Evolutionary conservation across 2,329 filamentous ascomycete genomes (phyloP), one percentile per base, ranked within the genome.

Genomic region (Pseudocercospora pini-densiflorae): DNA sequence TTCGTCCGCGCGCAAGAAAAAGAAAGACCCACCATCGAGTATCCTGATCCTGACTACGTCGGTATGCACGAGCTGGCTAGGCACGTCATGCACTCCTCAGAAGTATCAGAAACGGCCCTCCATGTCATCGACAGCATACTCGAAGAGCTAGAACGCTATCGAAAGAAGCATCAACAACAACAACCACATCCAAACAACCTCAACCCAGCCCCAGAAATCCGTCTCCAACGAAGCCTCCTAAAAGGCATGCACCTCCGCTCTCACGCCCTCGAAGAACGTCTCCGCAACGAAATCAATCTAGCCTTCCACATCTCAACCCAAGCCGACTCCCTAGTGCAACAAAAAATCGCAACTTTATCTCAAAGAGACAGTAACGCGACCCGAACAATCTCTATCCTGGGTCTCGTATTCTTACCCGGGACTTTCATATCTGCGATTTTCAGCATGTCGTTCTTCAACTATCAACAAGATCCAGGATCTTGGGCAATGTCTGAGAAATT

Each of bases 201-300:
- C 33, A 36, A 62, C 16, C 60, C 63, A 9, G 64, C 36, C 8
- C 45, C 62, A 3, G 57, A 47, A 1, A 66, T 72, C 12, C 55
- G 66, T 16, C 58, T 33, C 16, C 68, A 67, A 10, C 67, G 54
- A 19, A 64, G 68, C 3, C 55, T 74, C 24, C 64, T 74, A 1
- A 40, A 70, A 59, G 63, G 64, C 45, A 64, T 74, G 27, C 63
- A 69, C 12, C 59, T 63, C 19, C 71, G 71, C 29, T 69, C 69
- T 5, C 57, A 66, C 36, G 67, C 71, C 1, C 61, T 74, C 12
- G 70, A 72, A 53, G 61, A 61, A n/a, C 67, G 73, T 12, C 51
- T 75, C 4, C 43, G 65, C 14, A 74, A 75, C 51, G 73, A 75
- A 62, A 72, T 75, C 57, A 70, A 67, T 29, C 60, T 75, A 59